Conservation (phyloP, 192 early-diverging fungal genomes). For the Entrophospora sp. region DNA sequence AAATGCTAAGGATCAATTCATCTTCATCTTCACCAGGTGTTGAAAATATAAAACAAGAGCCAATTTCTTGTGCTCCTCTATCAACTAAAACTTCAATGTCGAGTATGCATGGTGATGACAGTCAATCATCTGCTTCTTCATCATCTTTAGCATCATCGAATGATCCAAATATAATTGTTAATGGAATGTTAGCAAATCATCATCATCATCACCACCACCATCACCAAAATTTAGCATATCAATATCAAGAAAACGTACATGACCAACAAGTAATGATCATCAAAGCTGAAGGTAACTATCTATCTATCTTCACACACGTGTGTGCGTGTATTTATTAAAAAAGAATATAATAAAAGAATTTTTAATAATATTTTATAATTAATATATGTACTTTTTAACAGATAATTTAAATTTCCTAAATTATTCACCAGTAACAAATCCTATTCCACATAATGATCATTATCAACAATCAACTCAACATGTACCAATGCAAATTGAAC, state of each 20-base stretch:
- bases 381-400: background rate
- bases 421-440: background rate
- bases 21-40: no score
- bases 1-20: background rate
- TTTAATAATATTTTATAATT: no score
- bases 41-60: background rate
- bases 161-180: background rate
- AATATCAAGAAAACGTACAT: no score
- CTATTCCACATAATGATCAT: constrained; percentile 9
- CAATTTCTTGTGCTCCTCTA: no score
- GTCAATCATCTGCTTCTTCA: background rate
- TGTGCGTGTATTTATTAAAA: no score
- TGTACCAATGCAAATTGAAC: background rate
- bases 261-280: no score
- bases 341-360: no score
- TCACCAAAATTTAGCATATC: no score
- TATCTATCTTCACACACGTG: no score
- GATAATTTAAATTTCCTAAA: background rate
- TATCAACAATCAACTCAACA: constrained; percentile 3
- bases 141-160: background rate
- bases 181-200: background rate
- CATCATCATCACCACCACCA: no score
- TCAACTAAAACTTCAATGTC: background rate
- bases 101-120: background rate
- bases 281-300: constrained; percentile 3